A percentile compares a stretch with the other conserved stretches of the same genome.
Conservation (phyloP, 2,329 filamentous ascomycete genomes). For the Peltaster fructicola region DNA sequence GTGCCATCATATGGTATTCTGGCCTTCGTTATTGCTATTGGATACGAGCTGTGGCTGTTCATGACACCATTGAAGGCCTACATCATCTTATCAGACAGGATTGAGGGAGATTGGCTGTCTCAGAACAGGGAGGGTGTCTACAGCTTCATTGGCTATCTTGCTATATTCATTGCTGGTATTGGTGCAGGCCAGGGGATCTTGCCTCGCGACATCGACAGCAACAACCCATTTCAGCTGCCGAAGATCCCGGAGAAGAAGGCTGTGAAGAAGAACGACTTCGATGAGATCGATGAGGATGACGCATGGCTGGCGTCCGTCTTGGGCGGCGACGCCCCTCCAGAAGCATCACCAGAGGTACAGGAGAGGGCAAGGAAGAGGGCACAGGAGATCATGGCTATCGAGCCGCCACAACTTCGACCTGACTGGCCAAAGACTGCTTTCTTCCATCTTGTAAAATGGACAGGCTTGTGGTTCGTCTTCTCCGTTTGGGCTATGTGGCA, state of each 20-base stretch:
- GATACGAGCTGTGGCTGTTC: slow-evolving; percentile 63
- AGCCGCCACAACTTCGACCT: slow-evolving; percentile 3
- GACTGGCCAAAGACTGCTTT: slow-evolving; percentile 13
- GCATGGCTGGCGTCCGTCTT: slow-evolving; percentile 21
- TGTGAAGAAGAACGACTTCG: slow-evolving; percentile 8
- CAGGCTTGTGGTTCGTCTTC: slow-evolving; percentile 55
- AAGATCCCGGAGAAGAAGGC: slow-evolving; percentile 4
- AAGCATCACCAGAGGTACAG: slow-evolving; percentile 3
- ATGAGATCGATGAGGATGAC: slow-evolving; percentile 19
- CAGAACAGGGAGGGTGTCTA: slow-evolving; percentile 94
- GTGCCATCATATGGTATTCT: slow-evolving; percentile 64
- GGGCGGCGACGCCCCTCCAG: slow-evolving; percentile 6
- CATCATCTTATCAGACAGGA: slow-evolving; percentile 65
- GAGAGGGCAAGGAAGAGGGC: slow-evolving; percentile 2
- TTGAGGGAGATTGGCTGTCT: slow-evolving; percentile 48
- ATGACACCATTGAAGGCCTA: slow-evolving; percentile 59
- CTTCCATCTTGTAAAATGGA: slow-evolving; percentile 43
- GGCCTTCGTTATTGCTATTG: slow-evolving; percentile 46
- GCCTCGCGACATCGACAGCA: slow-evolving; percentile 30
- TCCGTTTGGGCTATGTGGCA: slow-evolving; percentile 46
- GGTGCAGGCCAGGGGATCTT: slow-evolving; percentile 66
- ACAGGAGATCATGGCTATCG: slow-evolving; percentile 4
- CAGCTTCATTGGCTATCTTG: slow-evolving; percentile 82
- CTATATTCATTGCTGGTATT: slow-evolving; percentile 84
- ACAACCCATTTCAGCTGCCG: too few species aligned